Base-by-base conservation (phyloP, 1,284 basidiomycete species). In the Puccinia hordei region DNA sequence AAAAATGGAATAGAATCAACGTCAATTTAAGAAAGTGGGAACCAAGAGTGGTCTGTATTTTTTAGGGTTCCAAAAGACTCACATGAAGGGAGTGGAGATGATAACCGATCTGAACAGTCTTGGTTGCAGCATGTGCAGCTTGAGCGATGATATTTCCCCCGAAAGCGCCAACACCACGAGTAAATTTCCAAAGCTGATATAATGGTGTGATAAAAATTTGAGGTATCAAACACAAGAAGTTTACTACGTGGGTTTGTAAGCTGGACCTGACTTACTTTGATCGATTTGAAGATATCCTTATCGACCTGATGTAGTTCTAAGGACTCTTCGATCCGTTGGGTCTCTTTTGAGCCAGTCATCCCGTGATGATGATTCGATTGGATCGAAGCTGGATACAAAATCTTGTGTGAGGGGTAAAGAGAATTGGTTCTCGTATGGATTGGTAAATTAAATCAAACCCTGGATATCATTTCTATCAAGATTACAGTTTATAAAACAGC, bases 121-220 rank as follows among this genome's bases (percentile, higher is more conserved):
- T 82, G 72, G 53, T 83, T 51, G 79, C 57, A 6, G 44, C 59
- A n/a, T 22, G 59, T 33, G 61, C 30, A 84, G 61, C 30, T 55
- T 69, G 55, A n/a, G 86, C 91, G 87, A 83, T 92, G 91, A 87
- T 94, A 92, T 73, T 85, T 82, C 80, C 84, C 83, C 83, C 87
- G 85, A 33, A 95, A 87, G 22, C 89, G 89, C 84, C 90, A 91
- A n/a, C 87, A 87, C 24, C 89, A 86, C 74, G 90, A 87, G 0
- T 95, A 90, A 66, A 91, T 91, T 82, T 90, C 90, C 30, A 91
- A 91, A 6, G 93, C 93, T 75, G n/a, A n/a, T n/a, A n/a, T n/a
- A n/a, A n/a, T n/a, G n/a, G n/a, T n/a, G n/a, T n/a, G n/a, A n/a
- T n/a, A n/a, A n/a, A 44, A 24, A 38, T 4, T 33, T 27, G 24